Conservation (phyloP, 257 asterid species). For the Lantana camara region DNA sequence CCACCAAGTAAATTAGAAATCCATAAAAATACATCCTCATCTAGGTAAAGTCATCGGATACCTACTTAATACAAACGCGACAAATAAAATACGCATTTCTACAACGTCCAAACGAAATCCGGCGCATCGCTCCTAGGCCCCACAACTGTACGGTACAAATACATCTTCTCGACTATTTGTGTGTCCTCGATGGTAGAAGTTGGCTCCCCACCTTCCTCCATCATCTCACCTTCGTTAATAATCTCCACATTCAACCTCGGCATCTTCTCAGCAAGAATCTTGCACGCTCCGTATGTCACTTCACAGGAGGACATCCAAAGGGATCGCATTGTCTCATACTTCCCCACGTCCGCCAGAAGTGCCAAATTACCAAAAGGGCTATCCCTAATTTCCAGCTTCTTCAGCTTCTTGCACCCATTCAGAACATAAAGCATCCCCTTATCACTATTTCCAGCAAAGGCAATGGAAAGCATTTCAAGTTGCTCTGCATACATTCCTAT, state of each 20-base stretch:
- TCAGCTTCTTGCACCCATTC: constrained; percentile 69
- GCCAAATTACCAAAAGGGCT: constrained; percentile 69
- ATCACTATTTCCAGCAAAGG: constrained; percentile 68
- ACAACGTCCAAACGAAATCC: constrained; percentile 53
- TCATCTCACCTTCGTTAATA: constrained; percentile 41
- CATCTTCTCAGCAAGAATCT: constrained; percentile 59
- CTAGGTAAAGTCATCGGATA: not conserved
- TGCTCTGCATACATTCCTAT: constrained; percentile 70
- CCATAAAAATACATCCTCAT: too few species aligned
- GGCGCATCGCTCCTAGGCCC: constrained; percentile 69
- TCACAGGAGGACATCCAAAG: constrained; percentile 78
- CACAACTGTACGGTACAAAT: constrained; percentile 57
- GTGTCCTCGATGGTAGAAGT: constrained; percentile 40
- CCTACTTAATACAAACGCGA: not conserved
- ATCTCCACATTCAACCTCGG: constrained; percentile 64
- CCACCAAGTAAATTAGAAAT: constrained; percentile 16
- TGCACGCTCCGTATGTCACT: constrained; percentile 71
- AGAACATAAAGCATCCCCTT: constrained; percentile 63
- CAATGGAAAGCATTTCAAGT: constrained; percentile 67
- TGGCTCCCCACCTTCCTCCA: not conserved
- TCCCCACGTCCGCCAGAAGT: constrained; percentile 62
- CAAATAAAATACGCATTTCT: constrained; percentile 15
- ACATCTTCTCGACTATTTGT: constrained; percentile 57
- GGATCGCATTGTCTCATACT: constrained; percentile 83
- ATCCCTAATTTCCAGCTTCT: constrained; percentile 60